Evolutionary conservation across 163 green algal genomes (phyloP).

Genomic region (Scenedesmus sp.): DNA sequence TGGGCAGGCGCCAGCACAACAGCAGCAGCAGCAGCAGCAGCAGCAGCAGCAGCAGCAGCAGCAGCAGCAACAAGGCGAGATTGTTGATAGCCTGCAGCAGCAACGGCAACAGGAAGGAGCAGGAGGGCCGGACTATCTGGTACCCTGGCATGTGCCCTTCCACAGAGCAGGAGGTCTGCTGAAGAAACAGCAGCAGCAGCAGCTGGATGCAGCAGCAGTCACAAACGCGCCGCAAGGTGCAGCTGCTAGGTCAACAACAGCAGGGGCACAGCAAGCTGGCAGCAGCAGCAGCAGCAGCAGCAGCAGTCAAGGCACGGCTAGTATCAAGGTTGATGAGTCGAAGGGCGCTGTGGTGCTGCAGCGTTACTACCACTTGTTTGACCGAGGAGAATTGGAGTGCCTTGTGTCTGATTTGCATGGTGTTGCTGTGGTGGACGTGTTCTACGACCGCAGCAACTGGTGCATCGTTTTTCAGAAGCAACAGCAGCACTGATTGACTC

Average conservation of each 20-base stretch:
- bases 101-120: conserved; percentile 13
- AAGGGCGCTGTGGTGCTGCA: conserved; percentile 93
- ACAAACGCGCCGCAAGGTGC: conserved; percentile 4
- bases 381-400: conserved; percentile 85
- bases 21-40: conserved; percentile 16
- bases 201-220: too few relatives aligned
- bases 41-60: neutral
- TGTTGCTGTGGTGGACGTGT: conserved; percentile 72
- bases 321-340: conserved; percentile 61
- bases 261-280: neutral
- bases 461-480: conserved; percentile 76
- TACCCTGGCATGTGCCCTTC: too few relatives aligned
- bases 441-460: conserved; percentile 97
- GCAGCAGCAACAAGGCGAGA: neutral
- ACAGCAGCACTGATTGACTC: neutral
- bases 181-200: conserved; percentile 19
- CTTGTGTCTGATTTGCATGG: conserved; percentile 67
- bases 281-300: neutral
- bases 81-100: neutral
- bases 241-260: conserved; percentile 47
- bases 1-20: conserved; percentile 13
- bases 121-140: conserved; percentile 55
- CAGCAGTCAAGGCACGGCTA: conserved; percentile 36
- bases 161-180: neutral
- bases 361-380: conserved; percentile 98